These are phyloP conservation scores for Byssochlamys sp. DNA, from an alignment of 2,329 filamentous ascomycete species.

Conservation along the genomic window DNA sequence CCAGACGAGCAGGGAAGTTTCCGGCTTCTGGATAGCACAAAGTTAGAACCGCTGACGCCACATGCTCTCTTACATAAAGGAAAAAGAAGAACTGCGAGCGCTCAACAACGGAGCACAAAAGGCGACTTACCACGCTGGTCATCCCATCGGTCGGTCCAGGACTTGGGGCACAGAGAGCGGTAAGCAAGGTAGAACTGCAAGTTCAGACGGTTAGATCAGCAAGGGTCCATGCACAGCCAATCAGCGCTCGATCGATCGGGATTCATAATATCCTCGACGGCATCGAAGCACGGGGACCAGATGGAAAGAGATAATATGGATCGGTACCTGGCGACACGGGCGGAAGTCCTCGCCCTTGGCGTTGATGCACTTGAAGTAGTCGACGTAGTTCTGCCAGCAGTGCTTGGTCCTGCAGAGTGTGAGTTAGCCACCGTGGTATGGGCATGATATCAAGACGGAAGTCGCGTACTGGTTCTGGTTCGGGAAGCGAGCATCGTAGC, in stretches of 20 bases:
- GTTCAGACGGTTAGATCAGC: not conserved
- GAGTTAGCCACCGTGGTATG: constrained; percentile 1
- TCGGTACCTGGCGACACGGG: constrained; percentile 80
- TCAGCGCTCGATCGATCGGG: not conserved
- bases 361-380: constrained; percentile 99
- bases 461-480: constrained; percentile 64
- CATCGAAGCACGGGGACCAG: not conserved
- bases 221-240: not conserved
- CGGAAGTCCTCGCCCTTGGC: constrained; percentile 98
- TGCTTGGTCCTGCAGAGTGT: constrained; percentile 64
- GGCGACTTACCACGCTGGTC: constrained; percentile 77
- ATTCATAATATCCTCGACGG: not conserved
- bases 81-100: not conserved
- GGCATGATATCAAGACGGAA: not conserved
- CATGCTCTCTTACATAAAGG: not conserved
- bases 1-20: constrained; percentile 46
- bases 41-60: constrained; percentile 5
- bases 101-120: not conserved
- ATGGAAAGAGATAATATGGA: not conserved
- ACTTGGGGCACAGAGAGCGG: constrained; percentile 90
- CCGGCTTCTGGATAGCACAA: constrained; percentile 38
- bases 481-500: constrained; percentile 97
- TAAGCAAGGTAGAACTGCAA: constrained; percentile 76
- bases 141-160: constrained; percentile 92
- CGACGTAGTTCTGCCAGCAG: constrained; percentile 99